Evolutionary conservation across 2,329 filamentous ascomycete genomes (phyloP).

Genomic region (Allantophomopsis lycopodina): DNA sequence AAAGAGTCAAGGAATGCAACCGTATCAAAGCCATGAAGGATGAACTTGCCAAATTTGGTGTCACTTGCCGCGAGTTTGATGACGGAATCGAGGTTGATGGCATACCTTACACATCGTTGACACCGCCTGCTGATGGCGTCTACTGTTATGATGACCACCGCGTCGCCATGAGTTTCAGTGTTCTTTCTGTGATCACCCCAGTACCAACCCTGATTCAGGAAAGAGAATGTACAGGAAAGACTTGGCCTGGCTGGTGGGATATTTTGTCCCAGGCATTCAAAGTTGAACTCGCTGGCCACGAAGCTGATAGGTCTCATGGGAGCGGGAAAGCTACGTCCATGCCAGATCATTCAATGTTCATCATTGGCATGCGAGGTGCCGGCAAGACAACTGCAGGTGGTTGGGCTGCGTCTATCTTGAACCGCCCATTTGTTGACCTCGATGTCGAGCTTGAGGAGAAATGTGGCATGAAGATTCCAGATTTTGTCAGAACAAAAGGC

Average conservation of each 20-base stretch:
- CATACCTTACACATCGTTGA: constrained; percentile 29
- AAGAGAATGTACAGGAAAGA: constrained; percentile 89
- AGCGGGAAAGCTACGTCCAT: constrained; percentile 22
- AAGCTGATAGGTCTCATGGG: constrained; percentile 20
- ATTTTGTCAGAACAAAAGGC: constrained; percentile 64
- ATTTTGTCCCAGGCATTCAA: constrained; percentile 66
- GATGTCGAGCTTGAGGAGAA: constrained; percentile 74
- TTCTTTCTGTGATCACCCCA: constrained; percentile 62
- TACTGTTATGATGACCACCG: constrained; percentile 96
- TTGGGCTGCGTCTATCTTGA: constrained; percentile 67
- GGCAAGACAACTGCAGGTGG: constrained; percentile 89
- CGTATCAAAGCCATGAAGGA: constrained; percentile 92
- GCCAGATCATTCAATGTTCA: constrained; percentile 60
- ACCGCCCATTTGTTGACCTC: constrained; percentile 70
- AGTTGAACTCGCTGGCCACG: constrained; percentile 44
- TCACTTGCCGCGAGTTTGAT: constrained; percentile 73
- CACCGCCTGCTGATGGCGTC: constrained; percentile 49
- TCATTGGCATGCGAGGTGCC: constrained; percentile 94
- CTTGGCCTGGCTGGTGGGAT: constrained; percentile 99
- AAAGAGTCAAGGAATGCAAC: constrained; percentile 96
- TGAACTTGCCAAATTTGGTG: constrained; percentile 86
- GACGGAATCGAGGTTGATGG: constrained; percentile 77
- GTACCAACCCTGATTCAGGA: constrained; percentile 68
- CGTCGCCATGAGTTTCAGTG: constrained; percentile 96
- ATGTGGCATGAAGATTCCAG: constrained; percentile 64